Conservation (phyloP, 768 basidiomycete genomes). For the Guyanaporus albipodus region DNA sequence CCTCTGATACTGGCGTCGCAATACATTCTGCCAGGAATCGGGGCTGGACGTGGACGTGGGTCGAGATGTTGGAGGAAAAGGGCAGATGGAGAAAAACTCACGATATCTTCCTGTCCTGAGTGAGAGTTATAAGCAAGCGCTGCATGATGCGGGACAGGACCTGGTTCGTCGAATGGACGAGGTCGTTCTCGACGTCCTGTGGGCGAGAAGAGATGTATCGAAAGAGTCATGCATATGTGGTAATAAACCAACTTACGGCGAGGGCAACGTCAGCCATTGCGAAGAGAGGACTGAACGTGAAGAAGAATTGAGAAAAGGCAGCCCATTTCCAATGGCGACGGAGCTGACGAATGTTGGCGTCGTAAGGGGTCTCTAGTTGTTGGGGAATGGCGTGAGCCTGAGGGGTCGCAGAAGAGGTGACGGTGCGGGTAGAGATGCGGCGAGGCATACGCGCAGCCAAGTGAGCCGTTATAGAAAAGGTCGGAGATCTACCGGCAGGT, state of each 20-base stretch:
- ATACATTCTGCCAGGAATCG: slow-evolving; percentile 73
- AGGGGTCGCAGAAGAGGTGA: slow-evolving; percentile 31
- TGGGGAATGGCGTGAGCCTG: slow-evolving; percentile 25
- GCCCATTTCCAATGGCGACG: slow-evolving; percentile 92
- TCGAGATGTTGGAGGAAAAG: slow-evolving; percentile 13
- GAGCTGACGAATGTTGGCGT: slow-evolving; percentile 48
- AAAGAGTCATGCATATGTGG: not conserved
- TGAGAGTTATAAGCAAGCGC: slow-evolving; percentile 65
- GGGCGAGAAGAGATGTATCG: slow-evolving; percentile 11
- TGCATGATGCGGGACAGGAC: slow-evolving; percentile 74
- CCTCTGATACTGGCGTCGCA: slow-evolving; percentile 74
- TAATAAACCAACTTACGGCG: slow-evolving; percentile 40
- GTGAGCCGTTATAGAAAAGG: slow-evolving; percentile 34
- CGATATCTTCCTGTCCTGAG: slow-evolving; percentile 79
- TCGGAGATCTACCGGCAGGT: slow-evolving; percentile 34
- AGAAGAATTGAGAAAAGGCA: slow-evolving; percentile 86
- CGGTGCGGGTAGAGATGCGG: slow-evolving; percentile 43
- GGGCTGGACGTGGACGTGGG: slow-evolving; percentile 38
- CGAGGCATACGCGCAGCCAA: slow-evolving; percentile 52
- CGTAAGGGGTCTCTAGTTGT: slow-evolving; percentile 26
- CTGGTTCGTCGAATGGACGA: slow-evolving; percentile 53
- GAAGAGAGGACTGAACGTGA: slow-evolving; percentile 74
- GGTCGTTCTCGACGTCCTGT: slow-evolving; percentile 78
- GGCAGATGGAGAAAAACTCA: slow-evolving; percentile 38
- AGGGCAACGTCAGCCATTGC: slow-evolving; percentile 68